These are phyloP conservation scores for Aristolochia californica DNA, from an alignment of 164 flowering plant species.

Conservation along the genomic window DNA sequence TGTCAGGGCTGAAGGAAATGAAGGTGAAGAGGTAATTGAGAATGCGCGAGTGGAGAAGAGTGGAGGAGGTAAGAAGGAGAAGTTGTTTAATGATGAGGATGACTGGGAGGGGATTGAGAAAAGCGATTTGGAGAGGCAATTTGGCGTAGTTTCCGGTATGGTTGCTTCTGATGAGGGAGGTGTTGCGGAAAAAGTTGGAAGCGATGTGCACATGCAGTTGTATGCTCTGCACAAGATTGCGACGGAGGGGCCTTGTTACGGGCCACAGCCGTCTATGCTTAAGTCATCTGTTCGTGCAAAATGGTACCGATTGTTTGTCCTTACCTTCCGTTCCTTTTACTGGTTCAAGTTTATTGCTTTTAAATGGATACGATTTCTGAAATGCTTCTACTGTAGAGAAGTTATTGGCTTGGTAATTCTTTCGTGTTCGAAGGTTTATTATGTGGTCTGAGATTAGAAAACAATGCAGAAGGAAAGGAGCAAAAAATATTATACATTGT, in stretches of 20 bases:
- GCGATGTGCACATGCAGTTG: conserved; percentile 55
- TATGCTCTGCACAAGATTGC: conserved; percentile 71
- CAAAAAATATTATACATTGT: too few relatives aligned
- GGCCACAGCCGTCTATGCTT: conserved; percentile 59
- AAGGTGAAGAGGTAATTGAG: background rate
- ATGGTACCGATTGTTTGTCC: too few relatives aligned
- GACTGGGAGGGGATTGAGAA: conserved; percentile 96
- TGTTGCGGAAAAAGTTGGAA: conserved; percentile 27
- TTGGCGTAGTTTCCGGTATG: conserved; percentile 37
- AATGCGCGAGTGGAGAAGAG: background rate
- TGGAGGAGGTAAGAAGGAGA: conserved; percentile 11
- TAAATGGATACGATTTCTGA: background rate
- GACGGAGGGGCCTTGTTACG: conserved; percentile 67
- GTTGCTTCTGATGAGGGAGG: conserved; percentile 21
- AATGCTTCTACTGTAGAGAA: background rate
- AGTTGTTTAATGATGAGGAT: conserved; percentile 32
- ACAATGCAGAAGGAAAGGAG: too few relatives aligned
- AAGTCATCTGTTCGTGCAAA: conserved; percentile 70
- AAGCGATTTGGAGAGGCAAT: conserved; percentile 52
- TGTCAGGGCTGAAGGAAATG: conserved; percentile 9
- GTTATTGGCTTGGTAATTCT: background rate
- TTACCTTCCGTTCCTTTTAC: conserved; percentile 10
- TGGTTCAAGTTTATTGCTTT: background rate
- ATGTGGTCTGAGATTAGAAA: too few relatives aligned
- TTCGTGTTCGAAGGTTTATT: too few relatives aligned